These are phyloP conservation scores for Cruciata laevipes DNA, from an alignment of 257 asterid species.

Conservation along the genomic window DNA sequence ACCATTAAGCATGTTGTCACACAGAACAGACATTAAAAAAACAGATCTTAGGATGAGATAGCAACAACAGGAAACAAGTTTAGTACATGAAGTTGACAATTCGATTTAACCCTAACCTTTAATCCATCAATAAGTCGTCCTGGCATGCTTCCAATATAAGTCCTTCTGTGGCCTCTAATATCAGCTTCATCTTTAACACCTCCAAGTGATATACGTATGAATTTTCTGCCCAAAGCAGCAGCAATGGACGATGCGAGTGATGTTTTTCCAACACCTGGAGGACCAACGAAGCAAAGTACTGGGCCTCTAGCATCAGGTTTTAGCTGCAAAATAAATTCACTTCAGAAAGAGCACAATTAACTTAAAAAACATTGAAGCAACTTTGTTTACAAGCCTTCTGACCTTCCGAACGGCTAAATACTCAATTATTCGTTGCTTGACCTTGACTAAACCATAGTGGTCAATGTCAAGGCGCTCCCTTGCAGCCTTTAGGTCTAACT, in stretches of 20 bases:
- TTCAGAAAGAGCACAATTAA: slow-evolving; percentile 12
- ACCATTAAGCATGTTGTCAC: not conserved
- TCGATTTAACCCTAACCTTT: slow-evolving; percentile 46
- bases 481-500: slow-evolving; percentile 79
- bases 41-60: not conserved
- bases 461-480: slow-evolving; percentile 83
- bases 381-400: slow-evolving; percentile 17
- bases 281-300: slow-evolving; percentile 96
- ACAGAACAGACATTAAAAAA: not conserved
- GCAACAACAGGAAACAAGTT: not conserved
- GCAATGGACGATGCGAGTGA: slow-evolving; percentile 97
- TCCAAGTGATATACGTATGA: slow-evolving; percentile 92
- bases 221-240: slow-evolving; percentile 92
- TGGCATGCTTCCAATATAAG: slow-evolving; percentile 99
- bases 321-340: slow-evolving; percentile 52
- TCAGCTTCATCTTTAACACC: slow-evolving; percentile 99
- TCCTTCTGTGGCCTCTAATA: slow-evolving; percentile 96
- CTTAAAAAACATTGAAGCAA: slow-evolving; percentile 12
- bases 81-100: not conserved
- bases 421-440: slow-evolving; percentile 96
- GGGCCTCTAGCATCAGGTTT: slow-evolving; percentile 99
- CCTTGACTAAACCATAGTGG: slow-evolving; percentile 88
- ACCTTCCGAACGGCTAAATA: slow-evolving; percentile 99
- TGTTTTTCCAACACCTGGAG: slow-evolving; percentile 99
- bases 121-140: slow-evolving; percentile 98